phyloP scores from a whole-genome alignment of 352 stramenopile species.

The Phytophthora pini region DNA sequence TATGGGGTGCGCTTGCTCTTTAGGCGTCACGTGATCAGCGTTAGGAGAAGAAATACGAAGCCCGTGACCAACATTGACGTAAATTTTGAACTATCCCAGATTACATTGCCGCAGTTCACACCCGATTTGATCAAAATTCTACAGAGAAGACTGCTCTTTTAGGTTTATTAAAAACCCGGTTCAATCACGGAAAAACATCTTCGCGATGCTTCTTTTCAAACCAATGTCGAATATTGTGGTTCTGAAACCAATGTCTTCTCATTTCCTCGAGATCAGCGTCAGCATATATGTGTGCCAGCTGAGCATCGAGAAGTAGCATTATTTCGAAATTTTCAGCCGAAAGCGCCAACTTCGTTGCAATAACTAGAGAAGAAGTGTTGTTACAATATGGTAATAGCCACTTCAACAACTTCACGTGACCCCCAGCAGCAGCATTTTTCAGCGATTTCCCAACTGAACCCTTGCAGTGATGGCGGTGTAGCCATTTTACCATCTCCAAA shows the following conservation, averaged over 20 bases:
- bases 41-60: too few relatives aligned
- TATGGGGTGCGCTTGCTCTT: too few relatives aligned
- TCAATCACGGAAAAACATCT: too few relatives aligned
- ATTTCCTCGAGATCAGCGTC: not conserved
- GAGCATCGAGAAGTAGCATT: slow-evolving; percentile 3
- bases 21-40: not conserved
- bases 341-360: slow-evolving; percentile 1
- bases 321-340: not conserved
- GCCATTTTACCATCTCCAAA: slow-evolving; percentile 5
- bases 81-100: not conserved
- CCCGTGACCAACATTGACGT: not conserved
- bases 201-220: not conserved
- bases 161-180: too few relatives aligned
- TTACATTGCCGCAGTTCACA: not conserved
- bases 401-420: too few relatives aligned
- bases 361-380: not conserved
- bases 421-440: too few relatives aligned
- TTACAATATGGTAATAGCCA: too few relatives aligned
- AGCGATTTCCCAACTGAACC: too few relatives aligned
- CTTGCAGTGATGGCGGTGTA: not conserved
- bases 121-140: too few relatives aligned
- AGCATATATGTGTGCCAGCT: not conserved
- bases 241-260: not conserved
- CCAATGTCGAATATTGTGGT: not conserved
- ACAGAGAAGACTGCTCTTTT: too few relatives aligned